These are phyloP conservation scores for Tolypocladium inflatum DNA, from an alignment of 2,329 filamentous ascomycete genomes.

Conservation along the genomic window DNA sequence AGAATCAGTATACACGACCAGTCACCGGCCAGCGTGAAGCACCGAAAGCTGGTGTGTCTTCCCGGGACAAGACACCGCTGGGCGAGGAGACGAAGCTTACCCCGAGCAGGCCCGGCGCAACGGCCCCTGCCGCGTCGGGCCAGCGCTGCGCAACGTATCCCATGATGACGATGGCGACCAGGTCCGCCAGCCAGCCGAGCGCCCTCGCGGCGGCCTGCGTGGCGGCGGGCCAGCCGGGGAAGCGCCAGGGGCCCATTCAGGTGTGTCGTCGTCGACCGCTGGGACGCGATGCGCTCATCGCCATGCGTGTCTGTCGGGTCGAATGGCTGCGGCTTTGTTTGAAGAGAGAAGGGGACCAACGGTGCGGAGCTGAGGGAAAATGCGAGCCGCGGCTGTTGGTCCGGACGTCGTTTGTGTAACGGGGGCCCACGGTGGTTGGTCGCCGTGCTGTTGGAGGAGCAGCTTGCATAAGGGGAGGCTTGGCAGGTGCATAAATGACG, in stretches of 20 bases:
- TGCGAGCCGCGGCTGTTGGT: background rate
- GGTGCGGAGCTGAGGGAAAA: background rate
- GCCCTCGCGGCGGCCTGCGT: slow-evolving; percentile 15
- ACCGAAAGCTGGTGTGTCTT: too few species aligned
- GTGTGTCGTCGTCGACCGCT: background rate
- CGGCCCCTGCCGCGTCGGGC: slow-evolving; percentile 16
- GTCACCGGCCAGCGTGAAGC: too few species aligned
- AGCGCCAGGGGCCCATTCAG: slow-evolving; percentile 2
- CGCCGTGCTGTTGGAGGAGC: background rate
- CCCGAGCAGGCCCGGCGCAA: slow-evolving; percentile 20
- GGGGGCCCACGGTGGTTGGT: background rate
- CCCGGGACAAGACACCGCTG: too few species aligned
- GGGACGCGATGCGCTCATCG: background rate
- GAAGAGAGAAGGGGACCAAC: background rate
- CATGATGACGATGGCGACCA: slow-evolving; percentile 20
- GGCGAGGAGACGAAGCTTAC: slow-evolving; percentile 15
- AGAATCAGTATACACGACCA: background rate
- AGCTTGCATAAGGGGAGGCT: background rate
- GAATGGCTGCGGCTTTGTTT: too few species aligned
- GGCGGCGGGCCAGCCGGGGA: slow-evolving; percentile 3
- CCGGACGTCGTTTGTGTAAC: background rate
- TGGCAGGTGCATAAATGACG: background rate
- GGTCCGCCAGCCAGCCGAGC: slow-evolving; percentile 20
- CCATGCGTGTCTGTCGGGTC: too few species aligned
- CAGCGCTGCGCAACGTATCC: slow-evolving; percentile 22